phyloP scores from a whole-genome alignment of 352 stramenopile genomes.

The Achlya hypogyna region DNA sequence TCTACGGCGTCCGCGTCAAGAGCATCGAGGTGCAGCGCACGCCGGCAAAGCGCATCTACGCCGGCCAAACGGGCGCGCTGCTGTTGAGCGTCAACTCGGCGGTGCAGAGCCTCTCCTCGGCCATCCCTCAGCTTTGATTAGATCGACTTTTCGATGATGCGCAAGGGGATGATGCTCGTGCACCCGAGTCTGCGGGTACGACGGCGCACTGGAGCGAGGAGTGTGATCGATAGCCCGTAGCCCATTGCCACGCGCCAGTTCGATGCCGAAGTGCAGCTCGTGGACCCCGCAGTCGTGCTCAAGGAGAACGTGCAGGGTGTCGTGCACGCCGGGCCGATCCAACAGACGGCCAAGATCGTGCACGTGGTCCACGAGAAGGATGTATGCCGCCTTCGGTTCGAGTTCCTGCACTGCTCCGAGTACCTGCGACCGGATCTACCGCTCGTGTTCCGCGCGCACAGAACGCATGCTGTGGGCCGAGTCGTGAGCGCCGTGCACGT shows the following conservation, averaged over 20 bases:
- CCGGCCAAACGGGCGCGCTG: constrained; percentile 60
- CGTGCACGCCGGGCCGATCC: constrained; percentile 71
- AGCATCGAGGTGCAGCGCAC: constrained; percentile 78
- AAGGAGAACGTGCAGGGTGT: constrained; percentile 71
- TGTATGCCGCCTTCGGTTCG: constrained; percentile 50
- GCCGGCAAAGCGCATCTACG: constrained; percentile 39
- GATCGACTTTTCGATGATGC: constrained; percentile 26
- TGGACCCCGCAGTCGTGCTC: constrained; percentile 41
- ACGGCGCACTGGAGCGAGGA: background rate
- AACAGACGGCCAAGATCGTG: constrained; percentile 74
- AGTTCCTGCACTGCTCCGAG: constrained; percentile 84
- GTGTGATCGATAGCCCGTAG: background rate
- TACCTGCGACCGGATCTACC: constrained; percentile 70
- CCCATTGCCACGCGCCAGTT: constrained; percentile 60
- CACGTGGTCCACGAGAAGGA: constrained; percentile 18
- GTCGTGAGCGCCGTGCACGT: constrained; percentile 57
- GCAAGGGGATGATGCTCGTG: constrained; percentile 64
- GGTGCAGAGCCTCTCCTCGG: constrained; percentile 18
- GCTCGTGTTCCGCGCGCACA: constrained; percentile 58
- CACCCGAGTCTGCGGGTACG: constrained; percentile 41
- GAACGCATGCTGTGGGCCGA: constrained; percentile 55
- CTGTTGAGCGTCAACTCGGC: constrained; percentile 30
- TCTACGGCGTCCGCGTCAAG: constrained; percentile 54
- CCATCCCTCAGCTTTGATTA: constrained; percentile 14
- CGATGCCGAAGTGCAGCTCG: constrained; percentile 65